phyloP scores from a whole-genome alignment of 2,329 filamentous ascomycete genomes.

The Paecilomyces sp. region DNA sequence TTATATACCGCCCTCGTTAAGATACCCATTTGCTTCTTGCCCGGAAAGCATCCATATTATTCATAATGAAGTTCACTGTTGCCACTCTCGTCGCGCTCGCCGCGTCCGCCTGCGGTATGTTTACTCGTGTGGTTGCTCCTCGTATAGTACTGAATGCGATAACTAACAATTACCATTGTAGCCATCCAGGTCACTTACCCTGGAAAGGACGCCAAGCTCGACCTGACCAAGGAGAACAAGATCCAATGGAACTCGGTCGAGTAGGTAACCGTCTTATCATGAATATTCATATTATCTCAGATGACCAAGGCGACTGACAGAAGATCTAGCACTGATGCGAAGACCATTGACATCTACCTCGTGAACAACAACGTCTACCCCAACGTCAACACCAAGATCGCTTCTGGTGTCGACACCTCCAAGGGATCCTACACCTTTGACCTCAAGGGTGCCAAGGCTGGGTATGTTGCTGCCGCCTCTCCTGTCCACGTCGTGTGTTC shows the following conservation, averaged over 20 bases:
- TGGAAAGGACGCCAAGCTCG: conserved; percentile 21
- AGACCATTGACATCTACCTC: conserved; percentile 34
- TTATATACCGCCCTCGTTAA: not conserved
- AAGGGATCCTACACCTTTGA: conserved; percentile 29
- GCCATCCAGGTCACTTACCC: conserved; percentile 31
- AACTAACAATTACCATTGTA: conserved; percentile 5
- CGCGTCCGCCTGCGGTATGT: conserved; percentile 21
- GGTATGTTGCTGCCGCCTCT: conserved; percentile 11
- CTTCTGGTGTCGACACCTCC: conserved; percentile 27
- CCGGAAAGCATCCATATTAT: not conserved
- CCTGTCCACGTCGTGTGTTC: not conserved
- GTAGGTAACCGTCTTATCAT: conserved; percentile 12
- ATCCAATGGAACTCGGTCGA: conserved; percentile 33
- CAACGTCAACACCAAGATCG: conserved; percentile 23
- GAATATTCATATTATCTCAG: not conserved
- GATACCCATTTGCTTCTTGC: not conserved
- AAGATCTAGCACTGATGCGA: conserved; percentile 31
- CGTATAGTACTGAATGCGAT: not conserved
- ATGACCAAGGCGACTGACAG: conserved; percentile 1
- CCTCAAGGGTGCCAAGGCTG: conserved; percentile 22
- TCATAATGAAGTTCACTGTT: conserved; percentile 22
- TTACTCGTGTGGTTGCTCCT: not conserved
- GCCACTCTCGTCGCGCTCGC: conserved; percentile 20
- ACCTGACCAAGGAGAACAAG: conserved; percentile 29
- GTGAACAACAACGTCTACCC: conserved; percentile 33